phyloP scores from a whole-genome alignment of 2,329 filamentous ascomycete species.

The Fulvia fulva region DNA sequence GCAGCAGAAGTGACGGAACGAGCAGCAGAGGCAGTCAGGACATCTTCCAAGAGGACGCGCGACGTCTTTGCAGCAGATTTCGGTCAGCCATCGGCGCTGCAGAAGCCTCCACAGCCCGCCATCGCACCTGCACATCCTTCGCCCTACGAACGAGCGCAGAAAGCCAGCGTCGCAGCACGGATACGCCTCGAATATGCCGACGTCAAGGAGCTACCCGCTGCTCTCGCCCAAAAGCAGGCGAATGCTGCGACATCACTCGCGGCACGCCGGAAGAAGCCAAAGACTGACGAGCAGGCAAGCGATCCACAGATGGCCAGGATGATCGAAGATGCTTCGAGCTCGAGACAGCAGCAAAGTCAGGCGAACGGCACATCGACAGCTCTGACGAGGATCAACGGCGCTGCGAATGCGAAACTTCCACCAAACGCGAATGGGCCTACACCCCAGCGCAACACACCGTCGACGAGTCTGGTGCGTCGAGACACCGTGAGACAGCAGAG shows the following conservation, averaged over 20 bases:
- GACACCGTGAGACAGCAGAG: slow-evolving; percentile 64
- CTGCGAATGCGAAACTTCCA: slow-evolving; percentile 39
- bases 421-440: slow-evolving; percentile 56
- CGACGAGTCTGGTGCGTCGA: slow-evolving; percentile 58
- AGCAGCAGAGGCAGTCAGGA: slow-evolving; percentile 35
- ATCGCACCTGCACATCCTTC: slow-evolving; percentile 45
- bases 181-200: slow-evolving; percentile 72
- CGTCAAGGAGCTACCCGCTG: slow-evolving; percentile 71
- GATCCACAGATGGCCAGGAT: slow-evolving; percentile 60
- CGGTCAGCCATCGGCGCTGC: slow-evolving; percentile 40
- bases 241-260: slow-evolving; percentile 54
- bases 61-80: slow-evolving; percentile 54
- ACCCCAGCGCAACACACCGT: slow-evolving; percentile 47
- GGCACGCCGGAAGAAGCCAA: slow-evolving; percentile 60
- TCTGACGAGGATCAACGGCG: slow-evolving; percentile 50
- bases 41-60: slow-evolving; percentile 52
- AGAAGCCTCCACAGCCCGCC: slow-evolving; percentile 39
- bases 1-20: slow-evolving; percentile 20
- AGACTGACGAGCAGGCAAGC: slow-evolving; percentile 50
- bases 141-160: slow-evolving; percentile 42
- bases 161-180: slow-evolving; percentile 51
- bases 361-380: slow-evolving; percentile 46
- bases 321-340: slow-evolving; percentile 60
- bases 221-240: slow-evolving; percentile 75
- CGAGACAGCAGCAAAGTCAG: slow-evolving; percentile 41